phyloP scores from a whole-genome alignment of 129 eudicot species.

The Mikania micrantha region DNA sequence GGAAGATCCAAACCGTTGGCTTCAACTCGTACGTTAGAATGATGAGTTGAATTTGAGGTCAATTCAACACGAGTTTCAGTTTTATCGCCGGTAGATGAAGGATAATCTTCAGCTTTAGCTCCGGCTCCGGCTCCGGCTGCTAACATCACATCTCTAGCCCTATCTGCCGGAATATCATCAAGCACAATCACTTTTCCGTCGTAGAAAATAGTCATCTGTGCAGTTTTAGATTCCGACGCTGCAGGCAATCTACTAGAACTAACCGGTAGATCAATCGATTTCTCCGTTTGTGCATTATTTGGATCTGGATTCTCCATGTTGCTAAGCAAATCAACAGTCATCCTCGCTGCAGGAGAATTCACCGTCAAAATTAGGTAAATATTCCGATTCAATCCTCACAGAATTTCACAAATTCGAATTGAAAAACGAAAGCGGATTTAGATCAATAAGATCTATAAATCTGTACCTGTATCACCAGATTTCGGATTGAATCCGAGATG shows the following conservation, averaged over 20 bases:
- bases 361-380: conserved; percentile 1
- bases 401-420: neutral
- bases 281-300: neutral
- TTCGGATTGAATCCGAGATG: conserved; percentile 28
- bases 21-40: neutral
- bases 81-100: neutral
- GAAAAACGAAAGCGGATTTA: neutral
- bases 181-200: conserved; percentile 48
- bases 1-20: conserved; percentile 38
- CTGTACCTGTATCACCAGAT: conserved; percentile 11
- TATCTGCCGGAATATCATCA: conserved; percentile 45
- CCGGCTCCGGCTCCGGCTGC: conserved; percentile 8
- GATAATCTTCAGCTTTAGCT: neutral
- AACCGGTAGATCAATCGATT: neutral
- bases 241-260: conserved; percentile 16
- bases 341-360: conserved; percentile 6
- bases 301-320: conserved; percentile 10
- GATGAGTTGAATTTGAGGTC: neutral
- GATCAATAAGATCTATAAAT: neutral
- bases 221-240: conserved; percentile 15
- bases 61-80: conserved; percentile 2
- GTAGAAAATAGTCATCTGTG: conserved; percentile 68
- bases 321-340: conserved; percentile 26
- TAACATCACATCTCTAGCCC: conserved; percentile 34
- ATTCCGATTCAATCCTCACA: too few relatives aligned